Conservation (phyloP, 2,329 filamentous ascomycete species). For the Lojkania enalia region DNA sequence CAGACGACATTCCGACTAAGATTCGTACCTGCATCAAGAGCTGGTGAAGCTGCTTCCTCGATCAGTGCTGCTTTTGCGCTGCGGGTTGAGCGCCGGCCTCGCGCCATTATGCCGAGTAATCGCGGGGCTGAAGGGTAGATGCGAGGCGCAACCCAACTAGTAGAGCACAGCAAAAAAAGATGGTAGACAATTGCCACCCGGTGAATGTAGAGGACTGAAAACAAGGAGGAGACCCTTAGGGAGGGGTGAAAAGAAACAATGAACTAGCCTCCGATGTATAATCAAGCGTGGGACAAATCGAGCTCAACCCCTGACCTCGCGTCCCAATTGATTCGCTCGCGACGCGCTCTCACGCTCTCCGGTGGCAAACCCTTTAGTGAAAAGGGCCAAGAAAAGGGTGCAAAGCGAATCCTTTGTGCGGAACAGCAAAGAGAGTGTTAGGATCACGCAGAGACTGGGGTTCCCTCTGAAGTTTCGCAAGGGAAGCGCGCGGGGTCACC, state of each 20-base stretch:
- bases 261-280: conserved; percentile 6
- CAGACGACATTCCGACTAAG: no score
- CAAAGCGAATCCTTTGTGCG: conserved; percentile 6
- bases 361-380: conserved; percentile 8
- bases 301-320: conserved; percentile 4
- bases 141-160: no score
- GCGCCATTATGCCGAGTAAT: background rate
- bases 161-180: no score
- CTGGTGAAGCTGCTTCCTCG: background rate
- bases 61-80: background rate
- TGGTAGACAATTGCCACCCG: background rate
- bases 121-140: background rate
- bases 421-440: conserved; percentile 2
- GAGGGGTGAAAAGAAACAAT: conserved; percentile 1
- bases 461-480: no score
- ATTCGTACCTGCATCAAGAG: no score
- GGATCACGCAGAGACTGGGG: conserved; percentile 8
- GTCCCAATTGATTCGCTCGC: conserved; percentile 5
- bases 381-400: conserved; percentile 3
- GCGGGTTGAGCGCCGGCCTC: background rate
- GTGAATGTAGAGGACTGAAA: background rate
- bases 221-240: background rate
- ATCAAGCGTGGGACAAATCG: conserved; percentile 4
- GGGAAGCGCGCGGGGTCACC: conserved; percentile 3
- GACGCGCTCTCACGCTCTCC: conserved; percentile 6